Percentiles rank a stretch among this genome's conserved stretches.
These are phyloP conservation scores for Neotropicomus parvogracilis DNA, from an alignment of 1,284 basidiomycete species.

Conservation along the genomic window DNA sequence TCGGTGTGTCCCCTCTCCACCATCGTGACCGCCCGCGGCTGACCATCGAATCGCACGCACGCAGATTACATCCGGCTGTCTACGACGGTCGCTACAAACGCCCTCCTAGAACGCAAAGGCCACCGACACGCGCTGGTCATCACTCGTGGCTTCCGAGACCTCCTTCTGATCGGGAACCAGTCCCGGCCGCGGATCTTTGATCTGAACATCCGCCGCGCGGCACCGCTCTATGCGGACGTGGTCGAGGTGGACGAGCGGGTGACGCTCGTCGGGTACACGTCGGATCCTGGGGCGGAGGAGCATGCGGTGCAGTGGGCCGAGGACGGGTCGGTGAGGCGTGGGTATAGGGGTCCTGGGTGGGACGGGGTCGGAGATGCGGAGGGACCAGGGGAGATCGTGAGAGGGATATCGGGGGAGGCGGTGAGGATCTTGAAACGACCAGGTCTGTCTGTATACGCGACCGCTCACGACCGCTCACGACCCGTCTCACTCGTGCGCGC, in stretches of 20 bases:
- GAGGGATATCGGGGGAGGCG: slow-evolving; percentile 87
- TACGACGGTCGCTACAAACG: slow-evolving; percentile 96
- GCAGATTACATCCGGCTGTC: slow-evolving; percentile 89
- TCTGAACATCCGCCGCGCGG: slow-evolving; percentile 76
- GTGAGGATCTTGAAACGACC: slow-evolving; percentile 82
- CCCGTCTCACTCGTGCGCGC: neutral
- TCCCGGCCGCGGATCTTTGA: slow-evolving; percentile 89
- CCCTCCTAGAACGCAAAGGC: slow-evolving; percentile 91
- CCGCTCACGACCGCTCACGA: slow-evolving; percentile 6
- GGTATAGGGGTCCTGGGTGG: slow-evolving; percentile 74
- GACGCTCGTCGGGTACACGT: slow-evolving; percentile 89
- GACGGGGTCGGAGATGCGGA: slow-evolving; percentile 65
- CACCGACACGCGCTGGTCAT: slow-evolving; percentile 89
- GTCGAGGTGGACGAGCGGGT: slow-evolving; percentile 94
- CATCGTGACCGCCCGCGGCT: too few species aligned
- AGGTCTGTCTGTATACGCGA: slow-evolving; percentile 39
- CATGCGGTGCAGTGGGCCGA: slow-evolving; percentile 75
- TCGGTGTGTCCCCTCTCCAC: slow-evolving; percentile 50
- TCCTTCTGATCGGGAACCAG: slow-evolving; percentile 91
- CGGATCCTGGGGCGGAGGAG: slow-evolving; percentile 76
- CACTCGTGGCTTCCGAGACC: slow-evolving; percentile 89
- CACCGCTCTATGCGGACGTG: slow-evolving; percentile 78
- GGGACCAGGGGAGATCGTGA: slow-evolving; percentile 75
- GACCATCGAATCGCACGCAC: too few species aligned
- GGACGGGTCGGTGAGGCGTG: slow-evolving; percentile 59